Base-by-base conservation (phyloP, 164 flowering plant genomes). In the Saururus chinensis region DNA sequence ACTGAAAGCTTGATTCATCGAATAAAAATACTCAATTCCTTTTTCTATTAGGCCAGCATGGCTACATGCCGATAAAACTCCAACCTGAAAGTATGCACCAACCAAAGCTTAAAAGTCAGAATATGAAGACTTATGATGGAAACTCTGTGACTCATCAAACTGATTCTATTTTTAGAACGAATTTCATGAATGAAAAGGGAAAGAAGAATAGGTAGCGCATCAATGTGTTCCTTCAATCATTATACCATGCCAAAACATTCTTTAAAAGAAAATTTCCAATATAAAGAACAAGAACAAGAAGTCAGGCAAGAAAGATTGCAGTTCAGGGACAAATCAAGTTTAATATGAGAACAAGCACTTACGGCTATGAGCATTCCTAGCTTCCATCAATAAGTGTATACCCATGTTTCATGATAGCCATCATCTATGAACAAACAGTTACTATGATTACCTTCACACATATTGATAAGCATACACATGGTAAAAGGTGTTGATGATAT, bases 61-160 rank as follows among this genome's bases (percentile, higher is more conserved):
- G 71, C 92, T 78, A 71, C 96, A 92, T 24, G 98, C 98, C 49
- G 92, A 86, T 56, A 92, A 59, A 25, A 92, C 92, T 64, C 84
- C 98, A 69, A 89, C 92, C 98, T 91, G 80, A 60, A 62, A 42
- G 49, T 14, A 14, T 30, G 37, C 37, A 30, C 37, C 49, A 42
- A 42, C 12, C 12, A 42, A 14, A 42, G 17, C 4, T 42, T 42
- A 42, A 10, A 42, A 42, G 49, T 9, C 49, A 10, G 1, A 14
- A 42, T 42, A 42, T 42, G 42, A 11, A 11, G 42, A 6, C 11
- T 40, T 14, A 30, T 6, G 6, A 30, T 2, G 37, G 49, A 42
- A 10, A 42, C 49, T 10, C 12, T 42, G 12, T 10, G 9, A 10
- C 1, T 10, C 12, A 42, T 45, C 17, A 45, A 45, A 45, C 14